Conservation (phyloP, 2,329 filamentous ascomycete genomes). For the Xylariaceae sp. region DNA sequence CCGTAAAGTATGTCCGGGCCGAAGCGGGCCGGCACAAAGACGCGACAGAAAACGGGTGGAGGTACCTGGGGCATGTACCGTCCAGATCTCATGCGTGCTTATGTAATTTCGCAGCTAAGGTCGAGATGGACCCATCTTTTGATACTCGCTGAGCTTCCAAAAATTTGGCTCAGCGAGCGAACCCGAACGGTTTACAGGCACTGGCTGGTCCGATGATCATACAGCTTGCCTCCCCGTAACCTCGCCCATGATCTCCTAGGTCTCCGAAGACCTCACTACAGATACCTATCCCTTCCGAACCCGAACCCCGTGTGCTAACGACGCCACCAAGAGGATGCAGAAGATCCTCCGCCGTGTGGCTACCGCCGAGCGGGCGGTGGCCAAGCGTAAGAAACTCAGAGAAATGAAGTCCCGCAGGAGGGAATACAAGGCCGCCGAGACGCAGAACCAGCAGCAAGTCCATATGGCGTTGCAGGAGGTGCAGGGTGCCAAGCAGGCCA, state of each 20-base stretch:
- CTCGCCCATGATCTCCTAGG: constrained; percentile 13
- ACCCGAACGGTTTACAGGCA: not conserved
- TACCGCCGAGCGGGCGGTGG: constrained; percentile 35
- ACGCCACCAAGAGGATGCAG: constrained; percentile 25
- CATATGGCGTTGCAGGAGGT: constrained; percentile 32
- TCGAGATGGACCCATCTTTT: not conserved
- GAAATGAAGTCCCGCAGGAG: constrained; percentile 22
- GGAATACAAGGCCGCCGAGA: constrained; percentile 23
- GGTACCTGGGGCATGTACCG: no score
- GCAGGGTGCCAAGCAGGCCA: constrained; percentile 47
- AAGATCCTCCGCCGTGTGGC: constrained; percentile 34
- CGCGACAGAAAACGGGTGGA: no score
- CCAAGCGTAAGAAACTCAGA: constrained; percentile 31
- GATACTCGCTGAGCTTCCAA: constrained; percentile 14
- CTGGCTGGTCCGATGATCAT: not conserved
- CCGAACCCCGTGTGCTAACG: not conserved
- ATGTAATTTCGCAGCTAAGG: not conserved
- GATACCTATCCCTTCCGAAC: not conserved
- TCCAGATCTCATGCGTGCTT: not conserved
- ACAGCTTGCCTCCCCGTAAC: not conserved
- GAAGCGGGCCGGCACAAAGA: not conserved
- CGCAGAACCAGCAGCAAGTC: constrained; percentile 27
- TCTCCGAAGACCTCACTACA: not conserved
- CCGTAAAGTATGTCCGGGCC: not conserved
- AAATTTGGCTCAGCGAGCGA: constrained; percentile 14